Percentiles rank a stretch among this genome's conserved stretches.
Evolutionary conservation across 768 basidiomycete genomes (phyloP).

Genomic region (Pleurotus sapidus): DNA sequence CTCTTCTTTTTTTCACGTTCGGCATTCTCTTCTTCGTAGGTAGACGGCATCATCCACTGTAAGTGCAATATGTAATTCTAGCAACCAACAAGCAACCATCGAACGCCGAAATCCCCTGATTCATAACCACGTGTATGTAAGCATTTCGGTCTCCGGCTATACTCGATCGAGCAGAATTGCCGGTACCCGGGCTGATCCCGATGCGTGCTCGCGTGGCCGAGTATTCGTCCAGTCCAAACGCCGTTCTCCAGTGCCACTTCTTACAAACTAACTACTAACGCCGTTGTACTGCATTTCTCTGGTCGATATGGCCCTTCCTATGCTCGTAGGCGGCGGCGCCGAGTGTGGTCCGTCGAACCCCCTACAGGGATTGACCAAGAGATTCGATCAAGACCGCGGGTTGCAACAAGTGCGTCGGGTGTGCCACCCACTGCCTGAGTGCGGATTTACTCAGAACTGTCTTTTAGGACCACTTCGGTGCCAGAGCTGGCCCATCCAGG

Average conservation of each 20-base stretch:
- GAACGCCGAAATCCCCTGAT: not conserved
- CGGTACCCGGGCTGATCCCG: not conserved
- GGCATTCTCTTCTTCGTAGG: not conserved
- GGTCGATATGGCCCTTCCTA: conserved; percentile 67
- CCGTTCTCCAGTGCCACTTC: not conserved
- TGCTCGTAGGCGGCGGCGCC: conserved; percentile 64
- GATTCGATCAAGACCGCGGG: conserved; percentile 77
- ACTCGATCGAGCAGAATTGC: not conserved
- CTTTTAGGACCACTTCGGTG: conserved; percentile 66
- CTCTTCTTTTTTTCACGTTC: not conserved
- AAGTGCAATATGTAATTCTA: conserved; percentile 3
- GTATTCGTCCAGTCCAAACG: too few species aligned
- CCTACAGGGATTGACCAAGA: conserved; percentile 74
- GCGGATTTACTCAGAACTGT: conserved; percentile 7
- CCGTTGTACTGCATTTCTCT: not conserved
- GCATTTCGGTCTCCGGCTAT: conserved; percentile 5
- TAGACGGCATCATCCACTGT: not conserved
- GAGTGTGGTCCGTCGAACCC: conserved; percentile 89
- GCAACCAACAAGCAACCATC: too few species aligned
- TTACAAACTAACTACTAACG: not conserved
- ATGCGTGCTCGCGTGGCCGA: too few species aligned
- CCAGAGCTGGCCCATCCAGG: conserved; percentile 58
- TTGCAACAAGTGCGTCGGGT: conserved; percentile 58
- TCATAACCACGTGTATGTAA: conserved; percentile 1
- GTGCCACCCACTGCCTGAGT: conserved; percentile 10